Conservation (phyloP, 352 stramenopile species). For the Globisporangium perplexum region DNA sequence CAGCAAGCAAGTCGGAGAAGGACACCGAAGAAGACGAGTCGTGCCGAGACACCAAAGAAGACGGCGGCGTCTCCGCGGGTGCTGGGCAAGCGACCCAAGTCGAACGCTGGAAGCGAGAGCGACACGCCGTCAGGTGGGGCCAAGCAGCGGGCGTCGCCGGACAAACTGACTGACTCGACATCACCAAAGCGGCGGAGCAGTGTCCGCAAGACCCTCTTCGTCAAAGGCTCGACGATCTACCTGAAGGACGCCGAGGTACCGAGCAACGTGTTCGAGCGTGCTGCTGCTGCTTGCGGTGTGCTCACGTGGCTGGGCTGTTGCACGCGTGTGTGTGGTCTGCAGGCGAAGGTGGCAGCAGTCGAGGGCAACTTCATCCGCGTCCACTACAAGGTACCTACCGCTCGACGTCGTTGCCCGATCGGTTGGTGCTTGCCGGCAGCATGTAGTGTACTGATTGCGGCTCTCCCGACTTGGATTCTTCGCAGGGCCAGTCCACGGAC, state of each 20-base stretch:
- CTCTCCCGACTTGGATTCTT: too few relatives aligned
- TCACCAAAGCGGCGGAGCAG: constrained; percentile 16
- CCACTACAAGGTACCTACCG: constrained; percentile 59
- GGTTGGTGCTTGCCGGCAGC: too few relatives aligned
- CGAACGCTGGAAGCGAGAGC: constrained; percentile 7
- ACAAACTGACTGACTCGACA: neutral
- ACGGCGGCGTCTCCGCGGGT: constrained; percentile 4
- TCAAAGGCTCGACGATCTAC: constrained; percentile 61
- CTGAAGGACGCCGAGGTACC: constrained; percentile 56
- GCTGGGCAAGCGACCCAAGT: constrained; percentile 3
- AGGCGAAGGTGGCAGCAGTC: constrained; percentile 63
- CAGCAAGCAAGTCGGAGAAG: neutral
- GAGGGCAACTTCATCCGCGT: constrained; percentile 72
- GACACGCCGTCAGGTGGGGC: constrained; percentile 9
- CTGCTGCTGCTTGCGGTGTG: neutral
- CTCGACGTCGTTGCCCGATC: too few relatives aligned
- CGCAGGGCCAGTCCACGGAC: constrained; percentile 49
- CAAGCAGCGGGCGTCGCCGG: neutral
- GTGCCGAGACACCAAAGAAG: neutral
- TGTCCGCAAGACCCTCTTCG: constrained; percentile 34
- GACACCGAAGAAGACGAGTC: neutral
- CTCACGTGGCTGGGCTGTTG: neutral
- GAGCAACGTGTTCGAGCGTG: neutral
- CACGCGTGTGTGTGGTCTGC: neutral
- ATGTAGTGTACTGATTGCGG: too few relatives aligned